Evolutionary conservation across 768 basidiomycete genomes (phyloP).

Genomic region (Boletus rufocinnamomeus): DNA sequence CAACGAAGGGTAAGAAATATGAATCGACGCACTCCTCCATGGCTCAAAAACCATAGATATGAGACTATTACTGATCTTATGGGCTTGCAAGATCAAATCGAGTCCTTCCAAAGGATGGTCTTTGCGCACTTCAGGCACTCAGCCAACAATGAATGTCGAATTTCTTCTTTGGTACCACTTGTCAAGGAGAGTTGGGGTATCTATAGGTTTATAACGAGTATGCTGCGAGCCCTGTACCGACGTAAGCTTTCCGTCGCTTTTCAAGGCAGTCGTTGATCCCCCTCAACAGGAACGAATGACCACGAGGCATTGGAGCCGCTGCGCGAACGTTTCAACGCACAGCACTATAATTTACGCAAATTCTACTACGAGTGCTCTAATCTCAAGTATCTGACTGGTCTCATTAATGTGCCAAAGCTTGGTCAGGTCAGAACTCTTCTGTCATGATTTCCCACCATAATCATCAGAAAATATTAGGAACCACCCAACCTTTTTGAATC

Average conservation of each 20-base stretch:
- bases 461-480: slow-evolving; percentile 53
- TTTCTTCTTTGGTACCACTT: slow-evolving; percentile 91
- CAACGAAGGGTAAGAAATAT: slow-evolving; percentile 84
- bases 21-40: slow-evolving; percentile 4
- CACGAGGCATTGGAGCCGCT: slow-evolving; percentile 88
- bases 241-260: slow-evolving; percentile 48
- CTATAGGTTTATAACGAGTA: slow-evolving; percentile 97
- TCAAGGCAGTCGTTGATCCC: slow-evolving; percentile 5
- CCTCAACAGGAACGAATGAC: slow-evolving; percentile 75
- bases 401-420: slow-evolving; percentile 98
- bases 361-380: slow-evolving; percentile 99
- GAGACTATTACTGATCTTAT: slow-evolving; percentile 98
- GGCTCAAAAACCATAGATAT: slow-evolving; percentile 56
- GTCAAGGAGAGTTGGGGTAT: slow-evolving; percentile 99
- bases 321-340: slow-evolving; percentile 81
- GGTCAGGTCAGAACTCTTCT: slow-evolving; percentile 59
- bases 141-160: slow-evolving; percentile 95
- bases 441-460: neutral
- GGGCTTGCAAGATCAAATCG: slow-evolving; percentile 97
- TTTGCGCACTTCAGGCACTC: slow-evolving; percentile 93
- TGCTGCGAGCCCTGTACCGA: slow-evolving; percentile 96
- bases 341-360: slow-evolving; percentile 91
- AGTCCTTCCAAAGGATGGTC: slow-evolving; percentile 97
- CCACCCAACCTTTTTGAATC: slow-evolving; percentile 92
- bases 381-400: slow-evolving; percentile 93